Conservation (phyloP, 139 green algal genomes). For the Chloropicon primus region DNA sequence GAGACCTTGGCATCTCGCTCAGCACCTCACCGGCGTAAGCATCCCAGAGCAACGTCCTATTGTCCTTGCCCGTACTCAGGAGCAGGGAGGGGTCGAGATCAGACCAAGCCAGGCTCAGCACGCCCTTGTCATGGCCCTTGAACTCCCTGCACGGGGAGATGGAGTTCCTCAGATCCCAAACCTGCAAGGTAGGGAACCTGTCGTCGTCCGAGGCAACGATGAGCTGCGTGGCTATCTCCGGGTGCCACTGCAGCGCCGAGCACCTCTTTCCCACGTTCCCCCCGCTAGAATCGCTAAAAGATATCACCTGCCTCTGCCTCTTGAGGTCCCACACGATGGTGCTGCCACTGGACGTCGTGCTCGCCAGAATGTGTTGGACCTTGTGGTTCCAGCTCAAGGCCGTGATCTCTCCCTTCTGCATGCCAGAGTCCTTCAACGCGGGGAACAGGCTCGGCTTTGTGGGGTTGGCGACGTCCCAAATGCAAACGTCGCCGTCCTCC, state of each 20-base stretch:
- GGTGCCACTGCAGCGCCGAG: conserved; percentile 82
- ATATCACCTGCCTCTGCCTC: conserved; percentile 77
- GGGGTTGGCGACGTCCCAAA: conserved; percentile 88
- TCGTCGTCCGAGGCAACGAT: conserved; percentile 93
- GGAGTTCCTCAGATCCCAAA: conserved; percentile 92
- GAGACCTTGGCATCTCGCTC: conserved; percentile 24
- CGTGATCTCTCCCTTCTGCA: conserved; percentile 50
- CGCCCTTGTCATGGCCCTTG: conserved; percentile 70
- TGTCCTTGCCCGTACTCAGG: conserved; percentile 82
- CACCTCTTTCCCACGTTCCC: conserved; percentile 22
- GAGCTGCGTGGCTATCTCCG: conserved; percentile 78
- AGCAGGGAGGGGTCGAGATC: conserved; percentile 71
- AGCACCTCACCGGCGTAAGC: conserved; percentile 33
- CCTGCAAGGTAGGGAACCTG: conserved; percentile 64
- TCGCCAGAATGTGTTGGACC: conserved; percentile 92
- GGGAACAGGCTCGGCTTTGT: conserved; percentile 45
- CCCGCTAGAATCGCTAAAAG: conserved; percentile 54
- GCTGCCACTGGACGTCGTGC: conserved; percentile 35
- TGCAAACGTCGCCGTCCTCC: conserved; percentile 79
- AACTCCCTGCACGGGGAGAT: conserved; percentile 76
- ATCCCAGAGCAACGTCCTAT: conserved; percentile 89
- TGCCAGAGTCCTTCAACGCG: conserved; percentile 24
- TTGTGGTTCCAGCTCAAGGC: conserved; percentile 86
- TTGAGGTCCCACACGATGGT: conserved; percentile 93
- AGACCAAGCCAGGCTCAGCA: conserved; percentile 85